Percentiles rank a stretch among this genome's conserved stretches.
These are phyloP conservation scores for Saraca asoca DNA, from an alignment of 331 rosid genomes.

Conservation along the genomic window DNA sequence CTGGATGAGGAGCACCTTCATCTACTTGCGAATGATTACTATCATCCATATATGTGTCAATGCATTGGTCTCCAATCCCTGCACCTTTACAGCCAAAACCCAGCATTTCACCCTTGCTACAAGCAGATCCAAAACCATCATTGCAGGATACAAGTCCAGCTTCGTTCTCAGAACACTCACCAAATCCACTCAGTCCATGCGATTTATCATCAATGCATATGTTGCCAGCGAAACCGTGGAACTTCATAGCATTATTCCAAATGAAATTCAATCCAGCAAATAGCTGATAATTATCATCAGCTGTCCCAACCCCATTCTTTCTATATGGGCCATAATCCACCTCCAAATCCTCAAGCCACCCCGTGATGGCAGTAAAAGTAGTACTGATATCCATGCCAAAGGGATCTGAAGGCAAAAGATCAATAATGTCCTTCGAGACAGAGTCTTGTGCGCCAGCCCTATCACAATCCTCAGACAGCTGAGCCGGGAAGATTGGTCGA, in stretches of 20 bases:
- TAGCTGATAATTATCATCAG: conserved; percentile 52
- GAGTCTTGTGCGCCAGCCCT: conserved; percentile 57
- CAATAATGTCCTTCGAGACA: conserved; percentile 72
- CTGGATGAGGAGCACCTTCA: conserved; percentile 55
- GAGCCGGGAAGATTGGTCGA: conserved; percentile 59
- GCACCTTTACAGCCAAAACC: conserved; percentile 9
- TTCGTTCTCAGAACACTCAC: conserved; percentile 39
- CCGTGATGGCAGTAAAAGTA: conserved; percentile 54
- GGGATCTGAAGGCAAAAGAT: conserved; percentile 91
- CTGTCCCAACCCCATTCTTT: conserved; percentile 45
- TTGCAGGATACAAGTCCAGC: conserved; percentile 41
- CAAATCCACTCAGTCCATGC: conserved; percentile 30
- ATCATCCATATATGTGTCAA: conserved; percentile 32
- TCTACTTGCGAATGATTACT: conserved; percentile 39
- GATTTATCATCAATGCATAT: conserved; percentile 37
- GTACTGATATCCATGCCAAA: conserved; percentile 55
- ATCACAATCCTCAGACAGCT: conserved; percentile 67
- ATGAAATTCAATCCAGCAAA: conserved; percentile 69
- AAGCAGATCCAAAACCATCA: conserved; percentile 40
- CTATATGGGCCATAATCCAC: conserved; percentile 60
- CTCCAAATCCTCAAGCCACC: conserved; percentile 87
- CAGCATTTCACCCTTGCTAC: conserved; percentile 3
- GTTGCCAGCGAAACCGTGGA: conserved; percentile 50
- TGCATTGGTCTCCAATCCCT: conserved; percentile 23
- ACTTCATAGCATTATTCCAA: conserved; percentile 67